Evolutionary conservation across 1,139 yeast species (phyloP), one percentile per base, ranked within the genome.

Genomic region (Pneumocystis wakefieldiae): DNA sequence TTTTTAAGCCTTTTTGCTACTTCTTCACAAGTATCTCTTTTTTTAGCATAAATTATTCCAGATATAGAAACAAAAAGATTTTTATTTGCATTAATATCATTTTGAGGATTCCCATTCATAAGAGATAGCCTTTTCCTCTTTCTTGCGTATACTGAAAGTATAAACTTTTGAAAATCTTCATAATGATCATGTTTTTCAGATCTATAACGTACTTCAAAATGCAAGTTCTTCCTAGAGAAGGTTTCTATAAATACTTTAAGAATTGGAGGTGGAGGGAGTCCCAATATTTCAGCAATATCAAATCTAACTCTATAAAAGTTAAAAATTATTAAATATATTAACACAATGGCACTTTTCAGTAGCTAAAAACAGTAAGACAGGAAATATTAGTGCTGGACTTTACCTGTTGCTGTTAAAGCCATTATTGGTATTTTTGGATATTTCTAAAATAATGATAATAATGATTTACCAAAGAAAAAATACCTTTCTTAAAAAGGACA

Each of bases 341-440:
- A 48, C 14, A 48, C 7, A 15, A 41, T 32, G 37, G 38, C 10
- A 36, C 42, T 48, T 32, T 17, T 48, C 61, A 35, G 55, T 32
- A 35, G 55, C 58, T 38, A 38, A 24, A 57, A 19, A 39, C 19
- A 17, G 8, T 57, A 37, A 38, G n/a, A 28, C 12, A 53, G 28
- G 7, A 57, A 57, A 19, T 28, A 19, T 38, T 38, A 5, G 6
- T 14, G 10, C 15, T 15, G 15, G 2, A 67, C 66, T 1, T 69
- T 67, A 1, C 96, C 96, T 1, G 96, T 88, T 0, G 96, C 96
- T 0, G 96, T 88, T 62, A 88, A 76, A 0, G 95, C 96, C 85
- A 87, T 87, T 68, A 88, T 76, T 1, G 96, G 95, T 12, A 87
- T 80, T 62, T 78, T 79, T 0, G 95, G 94, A 71, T 57, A 57